These are phyloP conservation scores for Quercus agrifolia DNA, from an alignment of 306 rosid species.

Conservation along the genomic window DNA sequence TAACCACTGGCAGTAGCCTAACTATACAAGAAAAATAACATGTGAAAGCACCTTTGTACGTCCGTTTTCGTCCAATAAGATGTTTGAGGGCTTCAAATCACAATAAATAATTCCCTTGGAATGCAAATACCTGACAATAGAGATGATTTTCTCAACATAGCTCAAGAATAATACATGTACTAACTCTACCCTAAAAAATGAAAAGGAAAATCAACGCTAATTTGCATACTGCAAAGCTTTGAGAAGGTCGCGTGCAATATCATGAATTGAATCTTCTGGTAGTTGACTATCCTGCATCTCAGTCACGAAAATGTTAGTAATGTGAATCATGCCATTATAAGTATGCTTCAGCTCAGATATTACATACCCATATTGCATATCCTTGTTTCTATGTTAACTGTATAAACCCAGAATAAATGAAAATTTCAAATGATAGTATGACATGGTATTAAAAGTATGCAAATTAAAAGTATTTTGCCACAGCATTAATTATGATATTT, in stretches of 20 bases:
- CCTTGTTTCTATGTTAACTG: neutral
- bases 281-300: constrained; percentile 73
- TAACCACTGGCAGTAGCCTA: neutral
- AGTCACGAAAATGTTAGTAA: constrained; percentile 20
- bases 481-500: neutral
- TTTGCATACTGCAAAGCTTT: constrained; percentile 71
- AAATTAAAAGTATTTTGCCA: neutral
- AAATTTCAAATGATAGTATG: neutral
- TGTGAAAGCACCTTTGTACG: constrained; percentile 58
- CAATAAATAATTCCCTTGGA: constrained; percentile 88
- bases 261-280: constrained; percentile 92
- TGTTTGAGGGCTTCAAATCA: constrained; percentile 95
- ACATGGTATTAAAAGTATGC: neutral
- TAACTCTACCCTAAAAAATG: neutral
- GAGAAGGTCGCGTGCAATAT: constrained; percentile 65
- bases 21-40: neutral
- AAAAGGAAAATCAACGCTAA: constrained; percentile 12
- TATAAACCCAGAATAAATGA: neutral
- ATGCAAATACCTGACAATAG: constrained; percentile 67
- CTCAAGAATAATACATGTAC: constrained; percentile 17
- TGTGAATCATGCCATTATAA: constrained; percentile 1
- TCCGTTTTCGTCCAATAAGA: constrained; percentile 94
- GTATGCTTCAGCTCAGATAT: neutral
- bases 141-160: constrained; percentile 18
- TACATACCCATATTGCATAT: neutral